Conservation (phyloP, 768 basidiomycete genomes). For the Tylopilus sp. region DNA sequence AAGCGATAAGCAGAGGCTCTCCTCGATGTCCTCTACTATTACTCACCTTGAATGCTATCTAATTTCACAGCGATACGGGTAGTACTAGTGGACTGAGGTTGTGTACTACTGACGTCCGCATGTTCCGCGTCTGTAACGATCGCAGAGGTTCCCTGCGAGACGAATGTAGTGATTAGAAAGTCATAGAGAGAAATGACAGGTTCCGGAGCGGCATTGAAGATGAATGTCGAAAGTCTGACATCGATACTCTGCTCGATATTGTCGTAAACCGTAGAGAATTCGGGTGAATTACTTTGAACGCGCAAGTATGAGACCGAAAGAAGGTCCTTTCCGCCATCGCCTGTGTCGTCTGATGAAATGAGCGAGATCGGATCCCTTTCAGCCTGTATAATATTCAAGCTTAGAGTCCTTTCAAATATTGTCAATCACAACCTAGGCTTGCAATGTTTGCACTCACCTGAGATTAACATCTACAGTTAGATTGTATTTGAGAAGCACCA, state of each 20-base stretch:
- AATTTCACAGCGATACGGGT: constrained; percentile 82
- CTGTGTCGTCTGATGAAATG: constrained; percentile 55
- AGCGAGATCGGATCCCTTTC: constrained; percentile 53
- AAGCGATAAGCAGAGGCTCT: constrained; percentile 14
- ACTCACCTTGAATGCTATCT: constrained; percentile 75
- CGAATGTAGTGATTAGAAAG: constrained; percentile 97
- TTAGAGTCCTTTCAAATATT: constrained; percentile 54
- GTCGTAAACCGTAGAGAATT: constrained; percentile 75
- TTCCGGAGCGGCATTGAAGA: constrained; percentile 85
- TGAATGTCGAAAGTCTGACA: constrained; percentile 84
- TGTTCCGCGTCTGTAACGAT: constrained; percentile 11
- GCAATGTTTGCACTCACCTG: constrained; percentile 41
- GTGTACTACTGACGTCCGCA: not conserved
- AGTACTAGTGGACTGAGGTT: constrained; percentile 42
- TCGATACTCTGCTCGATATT: constrained; percentile 87
- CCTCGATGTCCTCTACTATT: not conserved
- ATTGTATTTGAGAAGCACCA: constrained; percentile 76
- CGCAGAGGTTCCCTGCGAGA: constrained; percentile 38
- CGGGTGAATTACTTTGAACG: constrained; percentile 81
- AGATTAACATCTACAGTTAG: constrained; percentile 85
- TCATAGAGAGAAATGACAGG: constrained; percentile 91
- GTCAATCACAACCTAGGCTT: constrained; percentile 6
- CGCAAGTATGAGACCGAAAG: constrained; percentile 75
- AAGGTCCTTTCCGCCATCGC: constrained; percentile 56
- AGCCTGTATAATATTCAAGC: constrained; percentile 68